phyloP scores from a whole-genome alignment of 768 basidiomycete genomes.

The Cyathus striatus region DNA sequence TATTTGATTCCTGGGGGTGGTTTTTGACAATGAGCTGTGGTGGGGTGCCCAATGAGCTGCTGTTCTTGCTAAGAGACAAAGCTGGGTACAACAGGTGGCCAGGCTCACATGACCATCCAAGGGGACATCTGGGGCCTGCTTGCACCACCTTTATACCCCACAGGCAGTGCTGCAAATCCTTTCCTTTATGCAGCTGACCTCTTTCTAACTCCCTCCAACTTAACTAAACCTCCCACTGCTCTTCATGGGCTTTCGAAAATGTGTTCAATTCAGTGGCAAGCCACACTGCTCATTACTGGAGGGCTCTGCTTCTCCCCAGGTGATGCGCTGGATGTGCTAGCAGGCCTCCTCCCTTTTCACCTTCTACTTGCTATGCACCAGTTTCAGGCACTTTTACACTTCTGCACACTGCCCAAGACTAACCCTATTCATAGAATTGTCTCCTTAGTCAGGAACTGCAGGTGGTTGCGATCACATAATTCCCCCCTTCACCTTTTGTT shows the following conservation, averaged over 20 bases:
- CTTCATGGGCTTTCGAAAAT: background rate
- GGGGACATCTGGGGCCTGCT: slow-evolving; percentile 10
- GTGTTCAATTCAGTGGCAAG: slow-evolving; percentile 4
- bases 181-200: slow-evolving; percentile 25
- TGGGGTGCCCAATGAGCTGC: slow-evolving; percentile 8
- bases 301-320: slow-evolving; percentile 9
- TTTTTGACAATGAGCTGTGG: slow-evolving; percentile 19
- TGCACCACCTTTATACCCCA: slow-evolving; percentile 18
- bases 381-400: slow-evolving; percentile 10
- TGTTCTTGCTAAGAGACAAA: slow-evolving; percentile 12
- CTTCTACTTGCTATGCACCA: slow-evolving; percentile 9
- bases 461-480: slow-evolving; percentile 5
- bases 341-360: slow-evolving; percentile 13
- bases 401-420: slow-evolving; percentile 12
- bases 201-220: slow-evolving; percentile 8
- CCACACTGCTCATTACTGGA: slow-evolving; percentile 9
- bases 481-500: slow-evolving; percentile 5
- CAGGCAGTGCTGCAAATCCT: slow-evolving; percentile 21
- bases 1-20: slow-evolving; percentile 23
- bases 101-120: slow-evolving; percentile 12
- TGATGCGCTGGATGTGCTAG: slow-evolving; percentile 14
- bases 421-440: slow-evolving; percentile 14
- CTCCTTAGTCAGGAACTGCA: background rate
- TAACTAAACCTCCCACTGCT: background rate
- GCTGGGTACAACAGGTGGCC: slow-evolving; percentile 12